A percentile compares a stretch with the other conserved stretches of the same genome.
These are phyloP conservation scores for Globisporangium cylindrosporum DNA, from an alignment of 352 stramenopile genomes.

Conservation along the genomic window DNA sequence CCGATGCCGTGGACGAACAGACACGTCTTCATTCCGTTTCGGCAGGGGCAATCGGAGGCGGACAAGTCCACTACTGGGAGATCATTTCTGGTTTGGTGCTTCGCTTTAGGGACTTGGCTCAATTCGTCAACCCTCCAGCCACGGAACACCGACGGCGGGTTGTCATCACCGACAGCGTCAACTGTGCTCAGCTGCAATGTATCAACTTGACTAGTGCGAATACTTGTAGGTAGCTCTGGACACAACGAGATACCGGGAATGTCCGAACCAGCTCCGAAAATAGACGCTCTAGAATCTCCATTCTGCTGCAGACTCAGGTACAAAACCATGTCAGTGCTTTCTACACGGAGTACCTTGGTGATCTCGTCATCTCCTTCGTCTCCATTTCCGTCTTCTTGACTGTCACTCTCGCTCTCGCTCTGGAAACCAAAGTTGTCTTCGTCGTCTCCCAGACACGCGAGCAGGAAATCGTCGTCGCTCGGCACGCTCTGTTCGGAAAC, in stretches of 20 bases:
- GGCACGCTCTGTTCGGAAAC: background rate
- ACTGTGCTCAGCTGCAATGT: background rate
- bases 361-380: background rate
- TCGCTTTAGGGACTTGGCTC: background rate
- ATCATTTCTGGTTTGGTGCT: background rate
- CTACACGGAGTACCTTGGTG: conserved; percentile 8
- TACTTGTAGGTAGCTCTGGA: background rate
- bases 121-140: background rate
- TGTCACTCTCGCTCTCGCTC: no score
- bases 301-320: background rate
- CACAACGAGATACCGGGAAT: background rate
- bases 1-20: conserved; percentile 50
- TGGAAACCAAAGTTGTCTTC: background rate
- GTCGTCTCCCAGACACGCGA: background rate
- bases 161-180: background rate
- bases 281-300: background rate
- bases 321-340: conserved; percentile 7
- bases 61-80: background rate
- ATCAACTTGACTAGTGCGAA: background rate
- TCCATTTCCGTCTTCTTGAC: no score
- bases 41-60: background rate
- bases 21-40: conserved; percentile 26
- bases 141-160: background rate
- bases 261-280: background rate
- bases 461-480: background rate